These are phyloP conservation scores for Albifimbria verrucaria DNA, from an alignment of 2,329 filamentous ascomycete genomes.

Conservation along the genomic window DNA sequence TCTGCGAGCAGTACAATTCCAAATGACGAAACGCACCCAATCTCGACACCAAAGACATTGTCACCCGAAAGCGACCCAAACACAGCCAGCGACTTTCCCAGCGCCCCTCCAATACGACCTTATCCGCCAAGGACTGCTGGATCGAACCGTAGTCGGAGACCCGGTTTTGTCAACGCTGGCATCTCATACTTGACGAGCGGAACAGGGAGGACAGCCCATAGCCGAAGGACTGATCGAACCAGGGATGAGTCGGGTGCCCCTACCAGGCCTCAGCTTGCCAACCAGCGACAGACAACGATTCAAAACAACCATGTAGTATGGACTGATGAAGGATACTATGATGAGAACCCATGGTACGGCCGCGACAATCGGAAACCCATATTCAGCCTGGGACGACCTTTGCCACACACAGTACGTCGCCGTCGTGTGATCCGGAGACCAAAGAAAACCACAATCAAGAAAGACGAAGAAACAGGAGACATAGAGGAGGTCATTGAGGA, in stretches of 20 bases:
- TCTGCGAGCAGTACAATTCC: no score
- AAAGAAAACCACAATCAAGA: background rate
- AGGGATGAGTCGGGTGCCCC: background rate
- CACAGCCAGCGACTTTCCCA: no score
- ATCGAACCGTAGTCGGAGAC: no score
- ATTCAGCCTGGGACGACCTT: conserved; percentile 15
- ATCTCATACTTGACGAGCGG: no score
- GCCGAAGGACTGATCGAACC: no score
- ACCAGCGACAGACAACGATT: background rate
- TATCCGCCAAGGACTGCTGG: no score
- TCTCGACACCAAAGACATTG: no score
- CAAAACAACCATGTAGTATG: conserved; percentile 1
- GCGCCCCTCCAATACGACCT: no score
- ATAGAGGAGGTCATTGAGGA: background rate
- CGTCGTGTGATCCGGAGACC: conserved; percentile 8
- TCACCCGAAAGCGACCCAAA: no score
- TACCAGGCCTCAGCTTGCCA: background rate
- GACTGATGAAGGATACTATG: conserved; percentile 13
- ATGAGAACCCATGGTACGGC: conserved; percentile 17
- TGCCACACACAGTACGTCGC: conserved; percentile 14
- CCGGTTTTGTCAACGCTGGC: no score
- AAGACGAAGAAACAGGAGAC: conserved; percentile 12
- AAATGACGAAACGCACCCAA: no score
- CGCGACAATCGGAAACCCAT: conserved; percentile 12
- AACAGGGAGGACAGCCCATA: no score